phyloP scores from a whole-genome alignment of 1,284 basidiomycete species.

The Ustilago cynodontis region DNA sequence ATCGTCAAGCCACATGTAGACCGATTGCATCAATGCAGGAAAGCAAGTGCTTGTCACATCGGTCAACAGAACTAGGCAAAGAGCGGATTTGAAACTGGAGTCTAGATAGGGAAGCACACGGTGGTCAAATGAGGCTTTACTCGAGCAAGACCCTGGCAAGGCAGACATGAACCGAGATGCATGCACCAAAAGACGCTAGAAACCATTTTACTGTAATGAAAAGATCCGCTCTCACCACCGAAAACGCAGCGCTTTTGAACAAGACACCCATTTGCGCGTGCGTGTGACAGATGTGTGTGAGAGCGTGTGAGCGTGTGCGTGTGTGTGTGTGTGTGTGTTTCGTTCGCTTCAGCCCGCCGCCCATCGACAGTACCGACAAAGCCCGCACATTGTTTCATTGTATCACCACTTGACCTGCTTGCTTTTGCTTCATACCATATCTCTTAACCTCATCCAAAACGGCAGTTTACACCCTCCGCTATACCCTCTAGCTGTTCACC shows the following conservation, averaged over 20 bases:
- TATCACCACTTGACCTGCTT: neutral
- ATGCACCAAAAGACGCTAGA: neutral
- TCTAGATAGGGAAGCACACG: no score
- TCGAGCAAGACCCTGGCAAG: constrained; percentile 2
- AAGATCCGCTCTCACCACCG: neutral
- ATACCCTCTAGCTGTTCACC: neutral
- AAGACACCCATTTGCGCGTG: constrained; percentile 2
- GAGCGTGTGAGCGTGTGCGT: neutral
- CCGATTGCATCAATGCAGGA: neutral
- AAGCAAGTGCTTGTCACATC: no score
- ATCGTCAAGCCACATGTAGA: no score
- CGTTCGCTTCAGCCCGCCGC: neutral
- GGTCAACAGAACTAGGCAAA: no score
- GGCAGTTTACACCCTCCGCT: neutral
- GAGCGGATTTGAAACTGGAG: neutral
- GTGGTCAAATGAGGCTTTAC: no score
- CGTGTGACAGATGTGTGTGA: constrained; percentile 3
- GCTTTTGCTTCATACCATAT: neutral
- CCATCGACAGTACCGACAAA: constrained; percentile 5
- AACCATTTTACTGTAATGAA: neutral
- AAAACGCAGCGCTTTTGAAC: neutral
- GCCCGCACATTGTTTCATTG: neutral
- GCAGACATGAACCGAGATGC: neutral
- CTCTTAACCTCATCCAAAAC: neutral
- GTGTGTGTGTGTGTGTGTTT: neutral